A percentile compares a stretch with the other conserved stretches of the same genome.
phyloP scores from a whole-genome alignment of 768 basidiomycete species.

The Boletus rubescentipes region DNA sequence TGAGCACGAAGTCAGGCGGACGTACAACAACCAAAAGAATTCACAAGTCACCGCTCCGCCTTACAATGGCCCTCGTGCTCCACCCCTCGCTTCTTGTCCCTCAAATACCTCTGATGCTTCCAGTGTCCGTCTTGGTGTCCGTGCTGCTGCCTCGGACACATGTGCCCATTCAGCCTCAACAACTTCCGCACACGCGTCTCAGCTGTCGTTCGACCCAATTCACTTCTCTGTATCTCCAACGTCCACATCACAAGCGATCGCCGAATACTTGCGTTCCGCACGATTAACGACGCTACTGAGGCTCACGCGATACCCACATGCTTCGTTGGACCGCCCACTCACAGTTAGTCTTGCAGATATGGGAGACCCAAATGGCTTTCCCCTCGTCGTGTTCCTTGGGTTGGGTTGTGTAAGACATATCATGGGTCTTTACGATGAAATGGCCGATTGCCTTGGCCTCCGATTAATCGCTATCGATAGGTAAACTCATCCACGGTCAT shows the following conservation, averaged over 20 bases:
- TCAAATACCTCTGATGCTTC: conserved; percentile 58
- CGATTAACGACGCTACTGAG: conserved; percentile 79
- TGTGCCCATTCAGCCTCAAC: conserved; percentile 52
- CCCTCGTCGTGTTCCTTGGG: conserved; percentile 90
- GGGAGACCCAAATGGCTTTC: conserved; percentile 80
- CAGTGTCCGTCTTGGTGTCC: conserved; percentile 38
- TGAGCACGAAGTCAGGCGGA: conserved; percentile 75
- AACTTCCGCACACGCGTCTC: conserved; percentile 21
- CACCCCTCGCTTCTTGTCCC: conserved; percentile 28
- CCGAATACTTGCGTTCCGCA: conserved; percentile 83
- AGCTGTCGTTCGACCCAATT: conserved; percentile 26
- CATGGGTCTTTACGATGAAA: conserved; percentile 94
- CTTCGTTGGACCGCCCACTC: conserved; percentile 69
- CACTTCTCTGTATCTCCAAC: conserved; percentile 47
- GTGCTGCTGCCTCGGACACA: conserved; percentile 44
- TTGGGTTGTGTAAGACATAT: conserved; percentile 93
- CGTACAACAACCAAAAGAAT: conserved; percentile 57
- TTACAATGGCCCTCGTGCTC: conserved; percentile 42
- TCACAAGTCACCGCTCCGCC: conserved; percentile 36
- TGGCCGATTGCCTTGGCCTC: conserved; percentile 84
- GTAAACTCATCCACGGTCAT: conserved; percentile 37
- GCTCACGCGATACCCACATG: conserved; percentile 78
- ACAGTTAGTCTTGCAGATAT: conserved; percentile 93
- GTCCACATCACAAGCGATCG: conserved; percentile 67
- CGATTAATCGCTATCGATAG: conserved; percentile 93